phyloP scores from a whole-genome alignment of 371 early-diverging fungal genomes.

The Blakeslea trispora region DNA sequence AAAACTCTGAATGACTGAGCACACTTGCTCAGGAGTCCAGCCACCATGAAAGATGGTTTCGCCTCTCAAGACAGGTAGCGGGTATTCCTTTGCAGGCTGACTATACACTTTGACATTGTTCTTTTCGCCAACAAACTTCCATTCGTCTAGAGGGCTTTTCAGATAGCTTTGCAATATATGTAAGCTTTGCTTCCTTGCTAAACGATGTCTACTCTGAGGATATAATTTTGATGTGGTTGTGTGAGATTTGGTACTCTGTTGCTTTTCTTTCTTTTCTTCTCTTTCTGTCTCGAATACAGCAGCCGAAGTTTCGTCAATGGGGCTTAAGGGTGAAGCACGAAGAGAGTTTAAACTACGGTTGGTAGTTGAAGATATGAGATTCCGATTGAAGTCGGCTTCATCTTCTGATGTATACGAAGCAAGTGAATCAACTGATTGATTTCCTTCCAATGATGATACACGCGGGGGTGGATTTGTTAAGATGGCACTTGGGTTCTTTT shows the following conservation, averaged over 20 bases:
- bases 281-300: background rate
- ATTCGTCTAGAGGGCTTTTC: slow-evolving; percentile 41
- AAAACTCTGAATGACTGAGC: slow-evolving; percentile 52
- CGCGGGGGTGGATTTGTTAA: slow-evolving; percentile 27
- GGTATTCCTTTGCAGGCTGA: slow-evolving; percentile 42
- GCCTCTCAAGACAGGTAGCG: slow-evolving; percentile 55
- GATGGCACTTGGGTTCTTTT: background rate
- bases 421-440: background rate
- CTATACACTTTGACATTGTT: slow-evolving; percentile 49
- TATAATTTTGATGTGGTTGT: slow-evolving; percentile 28
- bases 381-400: background rate
- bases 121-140: slow-evolving; percentile 45
- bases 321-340: slow-evolving; percentile 1
- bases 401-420: too few species aligned
- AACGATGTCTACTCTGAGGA: slow-evolving; percentile 40
- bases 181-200: slow-evolving; percentile 35
- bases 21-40: slow-evolving; percentile 59
- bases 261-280: slow-evolving; percentile 1
- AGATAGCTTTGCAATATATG: slow-evolving; percentile 47
- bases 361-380: background rate
- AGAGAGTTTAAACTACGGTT: background rate
- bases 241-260: background rate
- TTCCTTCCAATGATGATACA: slow-evolving; percentile 17
- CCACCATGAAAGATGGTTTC: slow-evolving; percentile 44
- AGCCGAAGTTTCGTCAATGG: background rate